Base-by-base conservation (phyloP, 83 land plant genomes). In the Picea abies region DNA sequence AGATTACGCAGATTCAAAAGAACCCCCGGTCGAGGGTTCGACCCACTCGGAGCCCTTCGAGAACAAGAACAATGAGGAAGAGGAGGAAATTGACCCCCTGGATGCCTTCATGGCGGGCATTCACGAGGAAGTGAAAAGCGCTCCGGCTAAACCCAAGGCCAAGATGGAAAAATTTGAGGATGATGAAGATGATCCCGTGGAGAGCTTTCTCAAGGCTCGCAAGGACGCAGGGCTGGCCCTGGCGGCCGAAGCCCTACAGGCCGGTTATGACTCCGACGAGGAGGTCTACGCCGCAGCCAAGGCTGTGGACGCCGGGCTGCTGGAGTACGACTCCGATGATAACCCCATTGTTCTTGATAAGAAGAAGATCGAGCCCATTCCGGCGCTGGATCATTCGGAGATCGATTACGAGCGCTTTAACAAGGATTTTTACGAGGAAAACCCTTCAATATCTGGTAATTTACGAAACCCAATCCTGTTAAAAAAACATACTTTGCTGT, bases 281-380 rank as follows among this genome's bases (percentile, higher is more conserved):
- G 99, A 97, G 91, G 99, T 97, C 25, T 97, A 97, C 81, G 99
- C 99, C 2, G 99, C 99, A 5, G 99, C 99, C 3, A 96, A 94
- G 86, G 99, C 99, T 0, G 96, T 97, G 35, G 99, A 97, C 85
- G 96, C 94, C 0, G 99, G 99, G 16, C 63, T 88, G 86, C 14
- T 97, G 2, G 98, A 97, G 84, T 97, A 97, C 83, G 99, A 97
- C 81, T 94, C 95, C 0, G 99, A 97, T 83, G 99, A 97, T 86
- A 97, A 97, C 84, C 86, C 93, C 12, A 69, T 97, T 83, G 86
- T 97, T 62, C 66, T 89, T 7, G 39, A 76, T 29, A 98, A 96
- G 73, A 93, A 83, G 89, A 96, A 91, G 86, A 94, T 97, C 63
- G 98, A 97, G 80, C 96, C 98, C 3, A 89, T 97, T 84, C 89